Percentiles rank a stretch among this genome's conserved stretches.
Evolutionary conservation across 2,329 filamentous ascomycete genomes (phyloP).

Genomic region (Colletotrichum lupini): DNA sequence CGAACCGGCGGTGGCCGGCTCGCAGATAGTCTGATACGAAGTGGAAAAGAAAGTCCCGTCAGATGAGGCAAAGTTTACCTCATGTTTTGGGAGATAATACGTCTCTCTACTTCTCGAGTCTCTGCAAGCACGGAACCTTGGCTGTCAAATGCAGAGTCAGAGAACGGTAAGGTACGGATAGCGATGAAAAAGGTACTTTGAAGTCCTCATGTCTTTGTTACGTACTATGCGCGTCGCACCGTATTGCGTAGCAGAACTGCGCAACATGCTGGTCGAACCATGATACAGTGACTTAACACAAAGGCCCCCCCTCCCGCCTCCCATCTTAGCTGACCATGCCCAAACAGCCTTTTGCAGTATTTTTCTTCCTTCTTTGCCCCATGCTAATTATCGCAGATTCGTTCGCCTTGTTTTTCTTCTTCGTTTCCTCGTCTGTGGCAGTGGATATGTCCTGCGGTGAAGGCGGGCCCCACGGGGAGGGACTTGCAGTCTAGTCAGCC

Average conservation of each 20-base stretch:
- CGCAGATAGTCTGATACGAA: not conserved
- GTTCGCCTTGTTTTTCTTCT: not conserved
- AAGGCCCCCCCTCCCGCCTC: not conserved
- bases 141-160: not conserved
- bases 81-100: not conserved
- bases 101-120: not conserved
- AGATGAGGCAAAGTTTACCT: slow-evolving; percentile 8
- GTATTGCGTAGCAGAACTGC: not conserved
- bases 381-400: not conserved
- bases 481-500: too few relatives aligned
- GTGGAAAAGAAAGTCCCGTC: slow-evolving; percentile 1
- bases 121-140: slow-evolving; percentile 1
- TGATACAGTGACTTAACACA: not conserved
- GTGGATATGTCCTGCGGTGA: not conserved
- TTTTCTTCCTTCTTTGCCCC: not conserved
- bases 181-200: not conserved
- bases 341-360: not conserved
- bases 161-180: not conserved
- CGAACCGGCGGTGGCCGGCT: not conserved
- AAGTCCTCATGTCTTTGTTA: not conserved
- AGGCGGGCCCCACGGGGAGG: not conserved
- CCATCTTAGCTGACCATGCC: not conserved
- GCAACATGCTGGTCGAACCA: not conserved
- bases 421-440: not conserved
- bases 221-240: not conserved